These are phyloP conservation scores for Polytrichum formosum DNA, from an alignment of 225 moss, liverwort and hornwort species.

Conservation along the genomic window DNA sequence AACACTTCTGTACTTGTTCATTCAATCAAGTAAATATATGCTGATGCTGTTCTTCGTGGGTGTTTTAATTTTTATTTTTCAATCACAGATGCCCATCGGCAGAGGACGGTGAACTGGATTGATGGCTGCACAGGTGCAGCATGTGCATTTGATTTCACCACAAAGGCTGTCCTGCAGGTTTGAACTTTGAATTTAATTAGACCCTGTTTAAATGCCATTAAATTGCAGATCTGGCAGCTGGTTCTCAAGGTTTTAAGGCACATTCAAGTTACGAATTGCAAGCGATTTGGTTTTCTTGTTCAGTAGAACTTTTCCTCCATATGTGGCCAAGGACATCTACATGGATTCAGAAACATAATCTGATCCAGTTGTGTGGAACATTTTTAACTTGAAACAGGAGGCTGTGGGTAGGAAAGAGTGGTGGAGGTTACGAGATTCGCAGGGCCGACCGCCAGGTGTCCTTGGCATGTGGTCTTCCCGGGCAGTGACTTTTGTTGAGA, in stretches of 20 bases:
- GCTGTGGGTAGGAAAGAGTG: constrained; percentile 78
- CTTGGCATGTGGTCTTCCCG: constrained; percentile 94
- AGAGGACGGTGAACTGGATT: constrained; percentile 84
- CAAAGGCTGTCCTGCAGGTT: constrained; percentile 95
- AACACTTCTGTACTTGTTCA: too few species aligned
- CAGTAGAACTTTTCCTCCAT: too few species aligned
- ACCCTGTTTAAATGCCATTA: too few species aligned
- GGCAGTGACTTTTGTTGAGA: constrained; percentile 87
- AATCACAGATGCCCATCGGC: constrained; percentile 65
- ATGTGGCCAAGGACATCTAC: too few species aligned
- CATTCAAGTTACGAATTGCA: too few species aligned
- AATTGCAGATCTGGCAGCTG: too few species aligned
- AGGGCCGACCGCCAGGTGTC: constrained; percentile 73
- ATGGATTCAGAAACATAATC: too few species aligned
- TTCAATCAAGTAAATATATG: too few species aligned
- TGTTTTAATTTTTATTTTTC: neutral
- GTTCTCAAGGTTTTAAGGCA: too few species aligned
- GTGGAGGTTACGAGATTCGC: constrained; percentile 90
- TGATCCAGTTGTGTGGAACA: neutral
- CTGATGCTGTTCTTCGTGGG: neutral
- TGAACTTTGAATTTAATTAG: neutral
- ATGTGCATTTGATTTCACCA: constrained; percentile 94
- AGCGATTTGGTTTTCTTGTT: too few species aligned
- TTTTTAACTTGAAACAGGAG: constrained; percentile 51
- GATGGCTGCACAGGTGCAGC: constrained; percentile 76